phyloP scores from a whole-genome alignment of 202 grass and related monocot genomes.

The Cymbopogon flexuosus region DNA sequence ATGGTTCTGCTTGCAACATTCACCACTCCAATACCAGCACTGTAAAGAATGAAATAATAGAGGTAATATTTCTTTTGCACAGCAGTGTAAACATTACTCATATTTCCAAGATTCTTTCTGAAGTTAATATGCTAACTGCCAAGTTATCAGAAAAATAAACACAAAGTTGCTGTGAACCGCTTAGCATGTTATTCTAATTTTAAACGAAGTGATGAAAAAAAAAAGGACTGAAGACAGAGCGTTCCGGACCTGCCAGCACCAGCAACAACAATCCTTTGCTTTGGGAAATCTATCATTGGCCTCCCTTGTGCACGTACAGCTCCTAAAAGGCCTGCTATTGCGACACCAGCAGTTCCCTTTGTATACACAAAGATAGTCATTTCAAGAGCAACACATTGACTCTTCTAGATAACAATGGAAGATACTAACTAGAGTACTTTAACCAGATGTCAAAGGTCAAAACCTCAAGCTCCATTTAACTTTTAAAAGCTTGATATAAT shows the following conservation, averaged over 20 bases:
- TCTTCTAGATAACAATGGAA: constrained; percentile 7
- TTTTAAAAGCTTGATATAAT: neutral
- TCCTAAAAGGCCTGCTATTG: constrained; percentile 96
- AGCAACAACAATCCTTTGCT: constrained; percentile 97
- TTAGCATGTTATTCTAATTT: constrained; percentile 14
- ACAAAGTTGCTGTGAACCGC: neutral
- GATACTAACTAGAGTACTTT: neutral
- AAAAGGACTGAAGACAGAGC: neutral
- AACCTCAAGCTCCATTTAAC: constrained; percentile 9
- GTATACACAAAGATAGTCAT: constrained; percentile 39
- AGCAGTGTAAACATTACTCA: neutral
- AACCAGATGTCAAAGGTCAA: constrained; percentile 6
- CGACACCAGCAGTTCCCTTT: constrained; percentile 97
- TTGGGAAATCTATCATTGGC: constrained; percentile 96
- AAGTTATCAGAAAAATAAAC: constrained; percentile 1
- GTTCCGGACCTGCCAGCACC: constrained; percentile 81
- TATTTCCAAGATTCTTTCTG: constrained; percentile 14
- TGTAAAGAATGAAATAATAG: constrained; percentile 41
- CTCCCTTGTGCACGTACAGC: constrained; percentile 94
- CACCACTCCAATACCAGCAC: constrained; percentile 97
- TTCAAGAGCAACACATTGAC: constrained; percentile 20
- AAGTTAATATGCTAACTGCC: neutral
- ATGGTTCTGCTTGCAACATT: constrained; percentile 95
- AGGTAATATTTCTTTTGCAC: constrained; percentile 21
- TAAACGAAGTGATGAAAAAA: constrained; percentile 4